These are phyloP conservation scores for Candida patagonica DNA, from an alignment of 805 yeast genomes.

Conservation along the genomic window DNA sequence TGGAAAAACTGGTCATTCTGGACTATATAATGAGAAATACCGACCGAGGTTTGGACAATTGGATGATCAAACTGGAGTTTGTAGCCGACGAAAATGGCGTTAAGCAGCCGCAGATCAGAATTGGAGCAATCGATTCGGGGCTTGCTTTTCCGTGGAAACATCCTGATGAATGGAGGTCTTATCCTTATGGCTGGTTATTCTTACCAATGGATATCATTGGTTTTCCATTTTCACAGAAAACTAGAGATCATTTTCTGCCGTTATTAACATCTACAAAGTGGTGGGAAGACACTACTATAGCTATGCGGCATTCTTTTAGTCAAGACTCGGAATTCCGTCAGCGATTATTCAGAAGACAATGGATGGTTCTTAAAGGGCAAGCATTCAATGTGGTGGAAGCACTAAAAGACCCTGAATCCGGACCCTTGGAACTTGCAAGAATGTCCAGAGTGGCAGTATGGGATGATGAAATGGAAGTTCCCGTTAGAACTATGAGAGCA, in stretches of 20 bases:
- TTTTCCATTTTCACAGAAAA: constrained; percentile 50
- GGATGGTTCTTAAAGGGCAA: constrained; percentile 68
- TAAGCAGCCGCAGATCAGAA: constrained; percentile 9
- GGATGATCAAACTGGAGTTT: constrained; percentile 64
- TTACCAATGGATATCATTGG: constrained; percentile 56
- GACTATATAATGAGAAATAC: constrained; percentile 70
- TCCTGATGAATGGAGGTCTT: constrained; percentile 74
- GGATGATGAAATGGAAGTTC: constrained; percentile 55
- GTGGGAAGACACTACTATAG: constrained; percentile 56
- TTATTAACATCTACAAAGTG: constrained; percentile 50
- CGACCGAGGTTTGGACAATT: constrained; percentile 64
- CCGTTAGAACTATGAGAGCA: constrained; percentile 36
- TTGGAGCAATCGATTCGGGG: constrained; percentile 73
- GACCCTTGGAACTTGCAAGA: constrained; percentile 59
- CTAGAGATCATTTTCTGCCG: constrained; percentile 49
- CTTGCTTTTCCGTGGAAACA: constrained; percentile 74
- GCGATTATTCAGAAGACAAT: constrained; percentile 57
- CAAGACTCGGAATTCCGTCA: constrained; percentile 54
- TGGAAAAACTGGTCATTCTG: constrained; percentile 60
- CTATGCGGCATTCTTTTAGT: constrained; percentile 40
- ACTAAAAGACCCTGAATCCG: constrained; percentile 45
- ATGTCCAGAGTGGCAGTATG: constrained; percentile 46
- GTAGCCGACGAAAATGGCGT: constrained; percentile 6
- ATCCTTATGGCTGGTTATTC: constrained; percentile 72
- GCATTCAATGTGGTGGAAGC: constrained; percentile 68